Base-by-base conservation (phyloP, 805 yeast species). In the Hanseniaspora clermontiae region DNA sequence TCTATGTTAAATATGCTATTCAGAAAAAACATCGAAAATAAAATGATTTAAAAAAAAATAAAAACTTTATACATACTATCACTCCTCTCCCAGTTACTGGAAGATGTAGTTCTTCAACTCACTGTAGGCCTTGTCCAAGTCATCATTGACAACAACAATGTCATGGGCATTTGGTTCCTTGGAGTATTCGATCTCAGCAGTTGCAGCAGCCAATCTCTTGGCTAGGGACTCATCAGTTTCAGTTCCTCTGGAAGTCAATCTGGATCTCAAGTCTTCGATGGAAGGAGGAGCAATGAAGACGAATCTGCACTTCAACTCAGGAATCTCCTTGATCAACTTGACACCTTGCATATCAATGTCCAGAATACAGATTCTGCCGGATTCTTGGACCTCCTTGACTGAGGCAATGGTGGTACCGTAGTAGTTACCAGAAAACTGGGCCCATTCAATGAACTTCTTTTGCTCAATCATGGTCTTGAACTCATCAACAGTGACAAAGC, bases 331-430 rank as follows among this genome's bases (percentile, higher is more conserved):
- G 61, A 93, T 96, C 29, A 88, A 77, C 73, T 86, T 84, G 65
- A 93, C 98, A 62, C 99, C 99, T 74, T 93, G 97, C 97, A 91
- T 90, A 78, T 93, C 99, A 62, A 93, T 93, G 72, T 93, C 99
- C 67, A 93, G 77, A 60, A 93, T 83, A 74, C 97, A 93, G 54
- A 83, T 83, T 70, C 77, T 81, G 63, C 88, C 86, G 59, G 76
- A 68, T 53, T 71, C 70, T 36, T 75, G 70, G 43, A 72, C 77
- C 48, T 77, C 74, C 63, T 85, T 78, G 48, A 93, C 97, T 34
- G 96, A 83, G 66, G 81, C 83, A 64, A 88, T 76, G 49, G 96
- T 77, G 51, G 98, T 93, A 58, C 99, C 99, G 72, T 93, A 93
- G 76, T 86, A 90, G 77, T 93, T 93, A 53, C 97, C 97, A 12